phyloP scores from a whole-genome alignment of 2,329 filamentous ascomycete species.

The Ceratocystis eucalypticola region DNA sequence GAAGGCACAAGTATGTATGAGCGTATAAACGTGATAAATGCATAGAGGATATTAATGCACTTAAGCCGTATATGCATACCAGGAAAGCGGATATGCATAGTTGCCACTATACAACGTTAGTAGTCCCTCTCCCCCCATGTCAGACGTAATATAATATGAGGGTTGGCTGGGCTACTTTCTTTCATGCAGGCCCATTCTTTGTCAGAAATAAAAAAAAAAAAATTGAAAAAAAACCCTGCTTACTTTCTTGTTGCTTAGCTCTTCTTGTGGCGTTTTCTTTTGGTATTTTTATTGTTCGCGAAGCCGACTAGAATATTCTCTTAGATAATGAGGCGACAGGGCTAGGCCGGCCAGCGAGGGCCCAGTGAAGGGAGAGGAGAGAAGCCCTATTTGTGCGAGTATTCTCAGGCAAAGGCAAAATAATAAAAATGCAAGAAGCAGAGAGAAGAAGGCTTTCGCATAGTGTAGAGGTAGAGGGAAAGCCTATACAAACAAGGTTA shows the following conservation, averaged over 20 bases:
- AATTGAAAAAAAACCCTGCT: not conserved
- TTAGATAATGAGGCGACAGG: not conserved
- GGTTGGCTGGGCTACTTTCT: not conserved
- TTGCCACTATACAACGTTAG: not conserved
- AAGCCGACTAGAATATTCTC: not conserved
- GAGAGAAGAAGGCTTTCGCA: too few relatives aligned
- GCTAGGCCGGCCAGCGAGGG: not conserved
- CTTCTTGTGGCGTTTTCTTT: not conserved
- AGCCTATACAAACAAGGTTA: too few relatives aligned
- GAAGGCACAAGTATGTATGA: not conserved
- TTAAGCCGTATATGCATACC: not conserved
- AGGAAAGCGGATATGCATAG: not conserved
- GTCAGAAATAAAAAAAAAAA: not conserved
- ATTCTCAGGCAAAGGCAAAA: not conserved
- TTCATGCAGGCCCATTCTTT: not conserved
- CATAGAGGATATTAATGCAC: not conserved
- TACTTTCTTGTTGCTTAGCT: not conserved
- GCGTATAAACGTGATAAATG: not conserved
- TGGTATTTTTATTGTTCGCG: not conserved
- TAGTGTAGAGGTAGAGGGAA: too few relatives aligned
- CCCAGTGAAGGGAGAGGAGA: too few relatives aligned
- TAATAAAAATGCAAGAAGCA: not conserved
- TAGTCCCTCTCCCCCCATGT: not conserved
- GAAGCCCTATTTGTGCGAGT: too few relatives aligned
- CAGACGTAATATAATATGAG: not conserved